phyloP scores from a whole-genome alignment of 176 grass and related monocot species.

The Cenchrus americanus region DNA sequence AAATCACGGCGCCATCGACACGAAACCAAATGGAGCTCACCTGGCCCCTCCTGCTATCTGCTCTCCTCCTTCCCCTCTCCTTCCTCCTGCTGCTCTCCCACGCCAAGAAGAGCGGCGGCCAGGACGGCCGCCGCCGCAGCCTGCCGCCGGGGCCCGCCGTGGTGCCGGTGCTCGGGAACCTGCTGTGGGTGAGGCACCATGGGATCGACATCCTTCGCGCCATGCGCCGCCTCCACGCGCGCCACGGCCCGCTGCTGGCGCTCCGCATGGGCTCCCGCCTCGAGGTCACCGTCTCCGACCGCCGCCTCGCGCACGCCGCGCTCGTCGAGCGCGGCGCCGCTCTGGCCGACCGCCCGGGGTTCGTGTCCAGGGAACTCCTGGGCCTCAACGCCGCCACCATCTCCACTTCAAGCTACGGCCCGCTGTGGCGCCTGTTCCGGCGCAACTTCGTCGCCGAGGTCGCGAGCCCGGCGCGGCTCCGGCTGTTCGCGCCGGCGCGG shows the following conservation, averaged over 20 bases:
- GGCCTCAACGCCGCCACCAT: not conserved
- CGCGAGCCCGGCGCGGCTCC: constrained; percentile 14
- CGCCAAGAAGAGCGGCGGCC: not conserved
- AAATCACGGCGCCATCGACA: not conserved
- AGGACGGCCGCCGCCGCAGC: not conserved
- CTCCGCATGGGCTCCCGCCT: constrained; percentile 22
- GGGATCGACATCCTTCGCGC: not conserved
- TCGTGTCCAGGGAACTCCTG: not conserved
- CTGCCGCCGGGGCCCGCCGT: constrained; percentile 39
- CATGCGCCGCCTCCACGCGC: constrained; percentile 5
- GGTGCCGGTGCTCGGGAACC: constrained; percentile 38
- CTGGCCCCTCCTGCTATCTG: constrained; percentile 16
- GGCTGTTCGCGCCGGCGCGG: constrained; percentile 27
- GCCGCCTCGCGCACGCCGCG: constrained; percentile 13
- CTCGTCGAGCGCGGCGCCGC: constrained; percentile 26
- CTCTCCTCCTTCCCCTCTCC: constrained; percentile 24
- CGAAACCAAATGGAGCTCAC: constrained; percentile 25
- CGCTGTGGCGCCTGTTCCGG: constrained; percentile 41
- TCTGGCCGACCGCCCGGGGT: not conserved
- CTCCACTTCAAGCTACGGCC: constrained; percentile 33
- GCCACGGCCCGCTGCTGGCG: constrained; percentile 28
- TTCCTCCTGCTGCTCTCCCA: constrained; percentile 8
- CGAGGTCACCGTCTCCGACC: constrained; percentile 29
- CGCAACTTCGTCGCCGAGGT: constrained; percentile 47
- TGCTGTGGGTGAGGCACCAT: not conserved